Conservation (phyloP, 257 asterid genomes). For the Eustoma russellianum region DNA sequence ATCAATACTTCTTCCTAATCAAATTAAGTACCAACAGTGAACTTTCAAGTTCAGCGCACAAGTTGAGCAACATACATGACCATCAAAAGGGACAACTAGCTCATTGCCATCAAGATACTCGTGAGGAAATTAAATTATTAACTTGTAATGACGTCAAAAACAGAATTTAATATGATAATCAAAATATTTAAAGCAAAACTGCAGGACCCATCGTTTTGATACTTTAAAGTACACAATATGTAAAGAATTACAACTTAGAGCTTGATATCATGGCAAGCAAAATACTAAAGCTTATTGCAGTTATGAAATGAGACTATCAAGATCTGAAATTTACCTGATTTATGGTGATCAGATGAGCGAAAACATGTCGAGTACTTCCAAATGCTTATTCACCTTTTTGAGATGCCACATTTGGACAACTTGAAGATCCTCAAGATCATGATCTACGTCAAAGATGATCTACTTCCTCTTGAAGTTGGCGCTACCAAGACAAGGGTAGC, state of each 20-base stretch:
- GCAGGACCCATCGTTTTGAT: no score
- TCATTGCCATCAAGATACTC: slow-evolving; percentile 42
- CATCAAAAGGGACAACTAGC: slow-evolving; percentile 47
- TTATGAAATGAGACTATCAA: background rate
- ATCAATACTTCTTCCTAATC: no score
- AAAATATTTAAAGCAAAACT: no score
- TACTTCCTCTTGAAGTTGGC: slow-evolving; percentile 48
- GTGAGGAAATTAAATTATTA: slow-evolving; percentile 16
- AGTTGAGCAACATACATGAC: slow-evolving; percentile 38
- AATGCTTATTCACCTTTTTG: slow-evolving; percentile 43
- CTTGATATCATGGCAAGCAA: no score
- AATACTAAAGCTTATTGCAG: background rate
- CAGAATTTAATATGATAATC: no score
- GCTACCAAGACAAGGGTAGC: slow-evolving; percentile 38
- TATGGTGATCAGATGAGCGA: slow-evolving; percentile 37
- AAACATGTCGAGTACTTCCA: slow-evolving; percentile 45
- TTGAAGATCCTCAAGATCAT: slow-evolving; percentile 46
- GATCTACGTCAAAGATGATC: slow-evolving; percentile 44
- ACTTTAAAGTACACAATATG: no score
- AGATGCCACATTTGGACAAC: slow-evolving; percentile 55
- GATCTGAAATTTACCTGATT: background rate
- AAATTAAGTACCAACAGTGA: no score
- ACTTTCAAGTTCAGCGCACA: slow-evolving; percentile 49
- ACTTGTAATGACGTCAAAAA: no score
- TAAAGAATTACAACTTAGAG: no score